These are phyloP conservation scores for Pseudogymnoascus sp. DNA, from an alignment of 2,329 filamentous ascomycete genomes.

Conservation along the genomic window DNA sequence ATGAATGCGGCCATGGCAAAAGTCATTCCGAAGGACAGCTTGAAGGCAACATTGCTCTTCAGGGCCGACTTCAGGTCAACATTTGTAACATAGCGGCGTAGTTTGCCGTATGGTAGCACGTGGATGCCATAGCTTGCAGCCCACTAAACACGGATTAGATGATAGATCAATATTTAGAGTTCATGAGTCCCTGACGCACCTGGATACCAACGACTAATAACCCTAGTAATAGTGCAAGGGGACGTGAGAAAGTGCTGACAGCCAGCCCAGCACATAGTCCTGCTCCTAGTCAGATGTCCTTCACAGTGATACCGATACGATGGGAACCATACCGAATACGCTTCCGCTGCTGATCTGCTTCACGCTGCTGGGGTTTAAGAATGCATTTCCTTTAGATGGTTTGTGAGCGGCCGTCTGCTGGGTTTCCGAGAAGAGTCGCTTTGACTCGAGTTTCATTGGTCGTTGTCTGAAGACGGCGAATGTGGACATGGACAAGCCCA, in stretches of 20 bases:
- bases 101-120: conserved; percentile 29
- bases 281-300: neutral
- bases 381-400: conserved; percentile 18
- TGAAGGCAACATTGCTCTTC: conserved; percentile 33
- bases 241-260: conserved; percentile 63
- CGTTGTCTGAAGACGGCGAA: conserved; percentile 25
- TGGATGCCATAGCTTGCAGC: conserved; percentile 45
- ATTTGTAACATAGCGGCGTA: conserved; percentile 44
- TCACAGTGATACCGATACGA: neutral
- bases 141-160: conserved; percentile 31
- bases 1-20: conserved; percentile 64
- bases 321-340: conserved; percentile 24
- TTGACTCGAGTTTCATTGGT: conserved; percentile 29
- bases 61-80: conserved; percentile 39
- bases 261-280: conserved; percentile 58
- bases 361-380: conserved; percentile 23
- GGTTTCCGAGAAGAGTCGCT: conserved; percentile 15
- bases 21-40: conserved; percentile 58
- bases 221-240: conserved; percentile 60
- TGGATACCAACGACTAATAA: conserved; percentile 56
- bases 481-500: conserved; percentile 31
- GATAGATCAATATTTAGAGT: neutral
- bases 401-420: conserved; percentile 26
- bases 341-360: conserved; percentile 28
- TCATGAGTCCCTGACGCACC: conserved; percentile 37